These are phyloP conservation scores for Brassica incana DNA, from an alignment of 345 rosid genomes.

Conservation along the genomic window DNA sequence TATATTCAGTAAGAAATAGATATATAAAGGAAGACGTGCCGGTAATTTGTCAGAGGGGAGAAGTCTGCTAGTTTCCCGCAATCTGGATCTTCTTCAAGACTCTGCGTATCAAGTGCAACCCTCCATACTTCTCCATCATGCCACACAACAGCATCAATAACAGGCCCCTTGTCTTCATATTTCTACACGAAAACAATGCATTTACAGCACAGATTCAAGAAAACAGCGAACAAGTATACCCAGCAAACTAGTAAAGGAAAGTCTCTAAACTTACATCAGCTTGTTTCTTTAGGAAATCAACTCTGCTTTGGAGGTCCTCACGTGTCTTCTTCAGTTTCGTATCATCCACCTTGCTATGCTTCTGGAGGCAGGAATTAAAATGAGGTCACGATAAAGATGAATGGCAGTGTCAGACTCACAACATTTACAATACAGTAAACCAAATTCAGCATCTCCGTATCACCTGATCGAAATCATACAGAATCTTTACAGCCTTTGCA, in stretches of 20 bases:
- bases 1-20: slow-evolving; percentile 1
- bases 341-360: slow-evolving; percentile 71
- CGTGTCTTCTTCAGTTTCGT: slow-evolving; percentile 62
- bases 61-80: slow-evolving; percentile 83
- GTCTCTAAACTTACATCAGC: slow-evolving; percentile 64
- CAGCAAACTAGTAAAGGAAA: slow-evolving; percentile 17
- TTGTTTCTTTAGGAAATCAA: slow-evolving; percentile 78
- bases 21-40: slow-evolving; percentile 44
- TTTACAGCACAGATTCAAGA: slow-evolving; percentile 22
- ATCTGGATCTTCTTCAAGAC: slow-evolving; percentile 74
- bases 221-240: slow-evolving; percentile 3
- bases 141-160: slow-evolving; percentile 96
- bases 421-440: slow-evolving; percentile 10
- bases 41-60: slow-evolving; percentile 74
- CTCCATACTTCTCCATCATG: slow-evolving; percentile 96
- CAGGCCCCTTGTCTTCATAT: slow-evolving; percentile 94
- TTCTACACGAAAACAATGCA: slow-evolving; percentile 43
- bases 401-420: slow-evolving; percentile 2
- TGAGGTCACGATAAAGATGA: slow-evolving; percentile 18
- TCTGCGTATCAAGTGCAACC: slow-evolving; percentile 92
- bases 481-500: slow-evolving; percentile 72
- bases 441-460: slow-evolving; percentile 22
- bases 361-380: slow-evolving; percentile 48
- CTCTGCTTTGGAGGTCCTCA: slow-evolving; percentile 82
- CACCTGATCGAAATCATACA: slow-evolving; percentile 83